Percentiles rank a stretch among this genome's conserved stretches.
Conservation (phyloP, 2,329 filamentous ascomycete species). For the Ophiostoma angusticollis region DNA sequence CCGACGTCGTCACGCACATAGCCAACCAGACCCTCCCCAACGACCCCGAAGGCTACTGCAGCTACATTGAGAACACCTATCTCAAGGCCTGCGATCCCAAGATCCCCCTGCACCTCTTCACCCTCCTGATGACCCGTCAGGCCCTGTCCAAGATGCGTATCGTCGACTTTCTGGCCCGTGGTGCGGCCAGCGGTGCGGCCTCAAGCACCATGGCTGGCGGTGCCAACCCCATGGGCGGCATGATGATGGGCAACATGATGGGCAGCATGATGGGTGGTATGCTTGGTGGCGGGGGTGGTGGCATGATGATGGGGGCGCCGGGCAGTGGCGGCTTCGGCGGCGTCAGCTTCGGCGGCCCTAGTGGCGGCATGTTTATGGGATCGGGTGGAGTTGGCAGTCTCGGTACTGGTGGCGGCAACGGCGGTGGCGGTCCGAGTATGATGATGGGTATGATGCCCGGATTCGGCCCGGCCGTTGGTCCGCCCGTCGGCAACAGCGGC, state of each 20-base stretch:
- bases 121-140: conserved; percentile 42
- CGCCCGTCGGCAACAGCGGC: too few species aligned
- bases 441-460: too few species aligned
- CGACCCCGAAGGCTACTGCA: conserved; percentile 40
- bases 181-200: conserved; percentile 8
- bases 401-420: too few species aligned
- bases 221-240: conserved; percentile 15
- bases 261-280: conserved; percentile 2
- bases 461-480: too few species aligned
- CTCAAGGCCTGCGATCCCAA: conserved; percentile 43
- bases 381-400: neutral
- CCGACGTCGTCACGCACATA: conserved; percentile 32
- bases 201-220: neutral
- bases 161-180: conserved; percentile 37
- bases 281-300: conserved; percentile 1
- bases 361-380: conserved; percentile 3
- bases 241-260: neutral
- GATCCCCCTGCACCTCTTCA: conserved; percentile 47
- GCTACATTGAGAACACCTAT: conserved; percentile 43
- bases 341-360: neutral
- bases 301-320: neutral
- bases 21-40: conserved; percentile 38
- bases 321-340: neutral
- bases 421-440: too few species aligned
- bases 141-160: conserved; percentile 44